Evolutionary conservation across 2,329 filamentous ascomycete genomes (phyloP), one percentile per base, ranked within the genome.

Genomic region (Pseudopyricularia cyperi): DNA sequence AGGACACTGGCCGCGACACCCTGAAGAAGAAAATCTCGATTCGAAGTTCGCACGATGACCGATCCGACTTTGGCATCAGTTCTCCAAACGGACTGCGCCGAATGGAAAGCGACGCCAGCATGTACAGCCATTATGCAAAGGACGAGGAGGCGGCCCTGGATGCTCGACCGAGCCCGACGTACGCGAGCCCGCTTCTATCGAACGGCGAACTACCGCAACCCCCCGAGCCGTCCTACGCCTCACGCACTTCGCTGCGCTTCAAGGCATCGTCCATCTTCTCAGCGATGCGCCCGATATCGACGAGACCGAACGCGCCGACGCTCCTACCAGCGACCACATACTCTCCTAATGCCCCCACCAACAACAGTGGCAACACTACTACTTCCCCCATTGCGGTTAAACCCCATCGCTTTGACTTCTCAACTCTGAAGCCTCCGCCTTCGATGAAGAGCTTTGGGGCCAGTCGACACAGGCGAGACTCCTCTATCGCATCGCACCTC

Each of bases 401-500:
- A 32, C 33, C 46, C 32, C 30, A 51, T 46, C 52, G 58, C 47
- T 53, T 54, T 46, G 56, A 58, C 12, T 54, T 58, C 44, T 61
- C 65, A 46, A 58, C 57, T 14, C 62, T 71, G 34, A 66, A 65
- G 53, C 75, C 73, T 3, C 76, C 73, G 3, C 69, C 70, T 4
- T 67, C 65, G 1, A 65, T 75, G 55, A 60, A 59, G 47, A 68
- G 67, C 42, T 70, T 71, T 50, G 66, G 66, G 42, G 65, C 64
- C 4, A 60, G 63, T 14, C 68, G 72, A n/a, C 76, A 77, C 59
- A 68, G 70, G 17, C 73, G 82, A 46, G 72, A 79, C 54, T 81
- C 80, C 5, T 87, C 83, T 1, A 70, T 80, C 42, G 72, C 71
- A 15, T 86, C 83, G 46, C 78, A 78, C 9, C 82, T 82, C 24